phyloP scores from a whole-genome alignment of 2,329 filamentous ascomycete genomes.

The Talaromyces islandicus region DNA sequence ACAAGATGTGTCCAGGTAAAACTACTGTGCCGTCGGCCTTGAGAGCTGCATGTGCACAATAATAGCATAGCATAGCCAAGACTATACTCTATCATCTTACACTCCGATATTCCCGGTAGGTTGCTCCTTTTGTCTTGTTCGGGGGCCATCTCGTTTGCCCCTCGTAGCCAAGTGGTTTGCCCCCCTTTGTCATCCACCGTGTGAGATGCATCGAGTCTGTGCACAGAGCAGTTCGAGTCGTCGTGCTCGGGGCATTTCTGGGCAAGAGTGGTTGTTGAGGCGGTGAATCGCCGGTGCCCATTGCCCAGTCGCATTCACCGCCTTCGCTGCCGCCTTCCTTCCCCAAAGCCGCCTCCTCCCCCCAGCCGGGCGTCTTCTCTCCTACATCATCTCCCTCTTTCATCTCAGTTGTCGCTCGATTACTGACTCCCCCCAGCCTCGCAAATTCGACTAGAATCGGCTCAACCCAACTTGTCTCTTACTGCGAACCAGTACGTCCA shows the following conservation, averaged over 20 bases:
- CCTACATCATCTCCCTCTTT: neutral
- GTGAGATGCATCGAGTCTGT: neutral
- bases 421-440: neutral
- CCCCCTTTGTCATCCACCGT: neutral
- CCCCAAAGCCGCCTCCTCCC: neutral
- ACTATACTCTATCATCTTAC: neutral
- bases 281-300: neutral
- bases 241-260: neutral
- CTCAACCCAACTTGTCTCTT: neutral
- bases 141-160: neutral
- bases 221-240: neutral
- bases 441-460: neutral
- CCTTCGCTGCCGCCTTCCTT: neutral
- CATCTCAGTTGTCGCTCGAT: constrained; percentile 3
- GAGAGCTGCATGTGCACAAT: neutral
- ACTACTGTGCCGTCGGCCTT: neutral
- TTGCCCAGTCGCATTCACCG: neutral
- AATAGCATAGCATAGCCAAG: neutral
- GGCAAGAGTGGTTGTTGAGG: neutral
- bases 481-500: neutral
- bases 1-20: neutral
- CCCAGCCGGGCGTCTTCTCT: neutral
- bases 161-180: too few species aligned
- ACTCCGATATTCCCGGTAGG: neutral
- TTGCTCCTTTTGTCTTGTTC: neutral